phyloP scores from a whole-genome alignment of 805 yeast genomes.

The Monosporozyma unispora region DNA sequence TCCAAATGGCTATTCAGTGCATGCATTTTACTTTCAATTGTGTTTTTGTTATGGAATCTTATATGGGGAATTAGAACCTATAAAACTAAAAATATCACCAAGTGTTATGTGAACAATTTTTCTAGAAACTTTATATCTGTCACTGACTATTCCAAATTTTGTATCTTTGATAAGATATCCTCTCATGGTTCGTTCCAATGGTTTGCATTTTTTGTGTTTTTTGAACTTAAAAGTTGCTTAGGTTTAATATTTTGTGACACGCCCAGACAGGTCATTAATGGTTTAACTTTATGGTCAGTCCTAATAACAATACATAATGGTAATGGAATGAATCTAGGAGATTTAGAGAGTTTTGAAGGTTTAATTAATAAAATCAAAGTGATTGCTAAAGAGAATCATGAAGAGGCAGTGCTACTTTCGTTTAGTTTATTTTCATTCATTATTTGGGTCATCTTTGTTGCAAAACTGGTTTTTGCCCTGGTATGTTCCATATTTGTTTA shows the following conservation, averaged over 20 bases:
- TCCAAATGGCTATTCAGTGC: slow-evolving; percentile 65
- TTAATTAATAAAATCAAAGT: slow-evolving; percentile 39
- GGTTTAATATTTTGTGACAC: slow-evolving; percentile 64
- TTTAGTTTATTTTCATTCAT: slow-evolving; percentile 67
- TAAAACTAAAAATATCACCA: slow-evolving; percentile 54
- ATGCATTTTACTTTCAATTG: slow-evolving; percentile 65
- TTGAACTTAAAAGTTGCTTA: slow-evolving; percentile 53
- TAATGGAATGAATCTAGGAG: slow-evolving; percentile 20
- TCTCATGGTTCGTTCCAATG: slow-evolving; percentile 55
- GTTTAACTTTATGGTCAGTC: slow-evolving; percentile 54
- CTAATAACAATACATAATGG: slow-evolving; percentile 29
- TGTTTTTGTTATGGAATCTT: slow-evolving; percentile 46
- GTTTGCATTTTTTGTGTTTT: slow-evolving; percentile 55
- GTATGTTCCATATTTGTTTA: slow-evolving; percentile 45
- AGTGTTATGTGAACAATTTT: slow-evolving; percentile 57
- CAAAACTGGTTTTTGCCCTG: slow-evolving; percentile 43
- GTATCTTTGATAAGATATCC: slow-evolving; percentile 60
- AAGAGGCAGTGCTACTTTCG: slow-evolving; percentile 60
- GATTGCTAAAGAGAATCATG: slow-evolving; percentile 50
- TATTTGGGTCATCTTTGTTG: slow-evolving; percentile 62
- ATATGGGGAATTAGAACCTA: slow-evolving; percentile 49
- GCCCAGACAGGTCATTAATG: slow-evolving; percentile 79
- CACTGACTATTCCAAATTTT: slow-evolving; percentile 53
- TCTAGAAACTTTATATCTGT: slow-evolving; percentile 52
- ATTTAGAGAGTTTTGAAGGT: slow-evolving; percentile 22